Base-by-base conservation (phyloP, 192 early-diverging fungal genomes). In the Podila epigama region DNA sequence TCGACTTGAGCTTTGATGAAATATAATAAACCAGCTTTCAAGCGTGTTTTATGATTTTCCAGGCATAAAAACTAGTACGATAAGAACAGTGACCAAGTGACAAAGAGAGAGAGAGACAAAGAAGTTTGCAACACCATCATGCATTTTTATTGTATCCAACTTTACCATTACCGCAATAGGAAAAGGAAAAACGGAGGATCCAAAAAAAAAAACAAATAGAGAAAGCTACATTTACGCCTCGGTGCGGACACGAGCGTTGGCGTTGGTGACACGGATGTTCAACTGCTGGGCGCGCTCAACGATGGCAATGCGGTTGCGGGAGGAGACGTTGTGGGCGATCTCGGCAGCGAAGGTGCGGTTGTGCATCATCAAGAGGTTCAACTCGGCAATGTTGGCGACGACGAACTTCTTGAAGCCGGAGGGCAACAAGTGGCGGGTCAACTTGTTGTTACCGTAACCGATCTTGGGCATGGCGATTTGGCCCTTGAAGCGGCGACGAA, bases 361-460 rank as follows among this genome's bases (percentile, higher is more conserved):
- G 89, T 97, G 97, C 98, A 98, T 98, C 84, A 98, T 87, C 66
- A 99, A 90, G 53, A 96, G 80, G 83, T 98, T 94, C 69, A 99
- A 89, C 72, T 99, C 98, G 72, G 80, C 75, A 63, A 89, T 86
- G 91, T 98, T 98, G 85, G 88, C 85, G 81, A 99, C 89, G 22
- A 94, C 72, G 89, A 96, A 97, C 90, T 99, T 99, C 87, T 94
- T 94, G 96, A 99, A 99, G 63, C 98, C 98, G 85, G 92, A 91
- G 77, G 98, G 98, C 67, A 98, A 86, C 70, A 98, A 81, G 91
- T 97, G 94, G 64, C 97, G 95, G 82, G 97, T 97, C 77, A 92
- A 92, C 84, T 89, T 88, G 89, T 94, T 94, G 81, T 96, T 95
- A 71, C 97, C 96, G 82, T 97, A 98, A 84, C 96, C 97, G 70